A percentile compares a stretch with the other conserved stretches of the same genome.
Conservation (phyloP, 2,329 filamentous ascomycete species). For the Diaporthe caulivora region DNA sequence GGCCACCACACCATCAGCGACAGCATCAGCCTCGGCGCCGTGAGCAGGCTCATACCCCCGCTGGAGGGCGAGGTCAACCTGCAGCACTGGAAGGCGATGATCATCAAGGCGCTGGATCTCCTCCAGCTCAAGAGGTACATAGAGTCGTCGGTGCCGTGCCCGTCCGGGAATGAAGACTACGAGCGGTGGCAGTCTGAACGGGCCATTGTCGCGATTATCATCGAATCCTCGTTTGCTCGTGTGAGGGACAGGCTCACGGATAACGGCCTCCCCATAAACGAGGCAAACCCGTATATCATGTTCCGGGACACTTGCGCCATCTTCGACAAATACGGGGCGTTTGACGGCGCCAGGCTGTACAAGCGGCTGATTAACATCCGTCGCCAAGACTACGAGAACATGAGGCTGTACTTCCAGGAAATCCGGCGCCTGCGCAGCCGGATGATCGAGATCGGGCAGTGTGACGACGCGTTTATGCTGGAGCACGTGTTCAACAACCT, state of each 20-base stretch:
- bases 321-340: constrained; percentile 3
- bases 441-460: constrained; percentile 17
- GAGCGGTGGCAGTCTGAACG: neutral
- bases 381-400: neutral
- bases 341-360: neutral
- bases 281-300: neutral
- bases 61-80: constrained; percentile 9
- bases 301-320: neutral
- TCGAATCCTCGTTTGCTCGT: neutral
- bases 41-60: neutral
- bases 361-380: neutral
- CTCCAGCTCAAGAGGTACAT: constrained; percentile 7
- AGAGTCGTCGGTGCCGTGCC: constrained; percentile 10
- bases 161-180: neutral
- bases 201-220: neutral
- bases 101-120: neutral
- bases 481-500: neutral
- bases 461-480: constrained; percentile 9
- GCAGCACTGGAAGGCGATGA: constrained; percentile 18
- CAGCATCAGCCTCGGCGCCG: constrained; percentile 12
- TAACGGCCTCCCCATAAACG: neutral
- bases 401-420: neutral
- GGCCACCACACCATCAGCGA: too few relatives aligned
- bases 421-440: constrained; percentile 2
- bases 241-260: neutral